Conservation (phyloP, 345 rosid species). For the Rhodomyrtus tomentosa region DNA sequence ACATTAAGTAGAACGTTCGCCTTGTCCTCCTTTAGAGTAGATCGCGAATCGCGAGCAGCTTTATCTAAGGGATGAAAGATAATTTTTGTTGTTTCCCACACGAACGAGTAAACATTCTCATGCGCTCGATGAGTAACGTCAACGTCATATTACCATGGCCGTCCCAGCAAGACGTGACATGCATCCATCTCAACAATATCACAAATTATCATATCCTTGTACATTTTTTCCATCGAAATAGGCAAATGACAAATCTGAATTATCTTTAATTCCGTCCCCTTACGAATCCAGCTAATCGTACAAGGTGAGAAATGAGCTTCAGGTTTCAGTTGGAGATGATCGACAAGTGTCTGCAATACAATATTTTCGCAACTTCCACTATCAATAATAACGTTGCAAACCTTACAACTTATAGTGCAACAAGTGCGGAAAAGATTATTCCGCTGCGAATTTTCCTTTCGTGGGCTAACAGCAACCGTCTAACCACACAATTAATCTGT, state of each 20-base stretch:
- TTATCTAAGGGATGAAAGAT: neutral
- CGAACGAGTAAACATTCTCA: neutral
- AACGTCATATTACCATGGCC: neutral
- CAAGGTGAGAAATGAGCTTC: neutral
- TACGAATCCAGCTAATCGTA: too few species aligned
- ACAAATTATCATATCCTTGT: too few species aligned
- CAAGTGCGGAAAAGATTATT: too few species aligned
- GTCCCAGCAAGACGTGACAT: neutral
- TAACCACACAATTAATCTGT: neutral
- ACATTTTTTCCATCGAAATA: too few species aligned
- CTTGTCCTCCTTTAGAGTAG: too few species aligned
- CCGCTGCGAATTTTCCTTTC: too few species aligned
- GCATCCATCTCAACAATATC: conserved; percentile 2
- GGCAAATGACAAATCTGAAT: too few species aligned
- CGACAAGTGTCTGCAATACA: neutral
- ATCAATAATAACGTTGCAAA: neutral
- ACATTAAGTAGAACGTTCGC: neutral
- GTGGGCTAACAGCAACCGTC: neutral
- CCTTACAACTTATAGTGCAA: too few species aligned
- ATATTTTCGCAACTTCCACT: neutral
- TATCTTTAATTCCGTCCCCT: too few species aligned
- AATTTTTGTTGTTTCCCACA: neutral
- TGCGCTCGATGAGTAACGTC: neutral
- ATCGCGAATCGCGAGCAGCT: neutral
- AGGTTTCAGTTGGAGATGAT: neutral